Base-by-base conservation (phyloP, 257 asterid species). In the Petunia secreta region DNA sequence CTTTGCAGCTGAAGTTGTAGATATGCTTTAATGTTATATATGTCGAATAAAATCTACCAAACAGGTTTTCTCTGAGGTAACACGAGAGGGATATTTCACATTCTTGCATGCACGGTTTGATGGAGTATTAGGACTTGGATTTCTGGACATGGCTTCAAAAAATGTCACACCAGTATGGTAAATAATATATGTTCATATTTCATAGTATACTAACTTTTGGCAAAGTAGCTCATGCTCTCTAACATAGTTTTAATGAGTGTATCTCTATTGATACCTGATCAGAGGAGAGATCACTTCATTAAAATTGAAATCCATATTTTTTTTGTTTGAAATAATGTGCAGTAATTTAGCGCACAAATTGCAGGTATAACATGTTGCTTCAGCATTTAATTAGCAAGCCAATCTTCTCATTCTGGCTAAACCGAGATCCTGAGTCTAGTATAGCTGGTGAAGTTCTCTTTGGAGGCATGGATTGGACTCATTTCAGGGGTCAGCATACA, bases 51-150 rank as follows among this genome's bases (percentile, higher is more conserved):
- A 54, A 75, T 37, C 53, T 14, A 53, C 75, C 25, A 48, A 73
- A 4, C 80, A 86, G 87, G 85, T 73, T 1, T 86, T 86, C 83
- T 66, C 80, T 60, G 89, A 86, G 84, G 85, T 81, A 1, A 78
- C 85, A 46, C 44, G 79, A 50, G 89, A 86, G 65, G 83, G 82
- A 59, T 25, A 75, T 68, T 68, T 81, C 77, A 57, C 85, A 11
- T 86, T 86, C 76, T 48, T 81, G 73, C 54, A 40, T 25, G 84
- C 85, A n/a, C 80, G 78, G 52, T 86, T 83, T 25, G 87, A 86
- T 81, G 89, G 89, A 10, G 80, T 86, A 15, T 83, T 86, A 63
- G 89, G 89, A 63, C 89, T 86, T 79, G 89, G 89, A 63, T 86
- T 86, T 74, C 85, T 79, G 76, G 82, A 81, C 7, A 63, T 65